phyloP scores from a whole-genome alignment of 2,329 filamentous ascomycete species.

The Lanzia echinophila region DNA sequence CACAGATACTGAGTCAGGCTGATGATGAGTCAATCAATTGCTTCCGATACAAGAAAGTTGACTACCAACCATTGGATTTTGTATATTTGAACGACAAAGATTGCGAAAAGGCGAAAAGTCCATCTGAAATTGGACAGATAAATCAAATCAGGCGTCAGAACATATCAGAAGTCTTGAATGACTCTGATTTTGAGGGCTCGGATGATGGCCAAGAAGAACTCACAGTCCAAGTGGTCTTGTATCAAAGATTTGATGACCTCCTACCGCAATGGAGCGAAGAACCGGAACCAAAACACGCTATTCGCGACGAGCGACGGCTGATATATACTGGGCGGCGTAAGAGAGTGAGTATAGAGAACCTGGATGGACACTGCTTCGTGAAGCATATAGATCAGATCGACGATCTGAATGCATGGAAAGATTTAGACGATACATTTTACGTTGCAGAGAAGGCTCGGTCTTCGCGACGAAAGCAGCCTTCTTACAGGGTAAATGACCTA shows the following conservation, averaged over 20 bases:
- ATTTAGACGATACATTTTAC: slow-evolving; percentile 18
- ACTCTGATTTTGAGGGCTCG: not conserved
- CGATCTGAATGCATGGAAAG: slow-evolving; percentile 16
- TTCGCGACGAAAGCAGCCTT: not conserved
- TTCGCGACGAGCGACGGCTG: slow-evolving; percentile 15
- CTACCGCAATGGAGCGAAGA: slow-evolving; percentile 1
- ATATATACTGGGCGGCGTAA: slow-evolving; percentile 1
- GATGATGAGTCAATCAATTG: not conserved
- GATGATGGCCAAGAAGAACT: not conserved
- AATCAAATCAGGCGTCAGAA: not conserved
- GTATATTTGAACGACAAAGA: slow-evolving; percentile 8
- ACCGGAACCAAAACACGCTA: not conserved
- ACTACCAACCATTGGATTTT: slow-evolving; percentile 14
- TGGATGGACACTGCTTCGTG: slow-evolving; percentile 19
- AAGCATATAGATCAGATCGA: slow-evolving; percentile 12
- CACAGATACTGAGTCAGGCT: not conserved
- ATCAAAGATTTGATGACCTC: slow-evolving; percentile 9
- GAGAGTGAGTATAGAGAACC: not conserved
- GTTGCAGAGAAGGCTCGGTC: slow-evolving; percentile 4
- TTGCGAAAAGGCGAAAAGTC: not conserved
- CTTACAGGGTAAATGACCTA: too few relatives aligned
- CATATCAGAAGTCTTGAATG: slow-evolving; percentile 5
- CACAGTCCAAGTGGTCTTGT: not conserved
- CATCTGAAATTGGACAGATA: too few relatives aligned
- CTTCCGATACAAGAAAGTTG: not conserved